phyloP scores from a whole-genome alignment of 306 rosid genomes.

The Delonix regia region DNA sequence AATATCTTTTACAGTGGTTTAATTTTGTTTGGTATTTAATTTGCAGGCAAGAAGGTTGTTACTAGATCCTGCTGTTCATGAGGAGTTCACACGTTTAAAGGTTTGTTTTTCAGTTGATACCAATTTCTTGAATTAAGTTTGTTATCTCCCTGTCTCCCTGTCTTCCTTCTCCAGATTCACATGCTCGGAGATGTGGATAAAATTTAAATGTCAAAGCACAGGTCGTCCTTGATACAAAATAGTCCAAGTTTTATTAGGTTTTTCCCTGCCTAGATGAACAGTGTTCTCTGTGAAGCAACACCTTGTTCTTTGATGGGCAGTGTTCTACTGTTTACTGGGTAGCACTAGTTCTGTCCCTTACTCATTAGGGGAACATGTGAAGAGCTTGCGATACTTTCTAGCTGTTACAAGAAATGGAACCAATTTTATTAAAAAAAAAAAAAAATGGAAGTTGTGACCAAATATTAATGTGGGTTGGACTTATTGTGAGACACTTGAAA shows the following conservation, averaged over 20 bases:
- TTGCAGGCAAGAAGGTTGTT: conserved; percentile 83
- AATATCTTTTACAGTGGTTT: background rate
- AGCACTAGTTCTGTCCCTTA: conserved; percentile 20
- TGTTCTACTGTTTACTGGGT: conserved; percentile 10
- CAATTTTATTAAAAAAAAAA: background rate
- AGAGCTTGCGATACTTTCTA: conserved; percentile 22
- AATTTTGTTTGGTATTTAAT: conserved; percentile 29
- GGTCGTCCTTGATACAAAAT: background rate
- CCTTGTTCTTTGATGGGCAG: background rate
- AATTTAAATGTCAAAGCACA: background rate
- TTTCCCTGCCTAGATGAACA: background rate
- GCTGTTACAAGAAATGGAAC: conserved; percentile 18
- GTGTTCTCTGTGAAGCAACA: background rate
- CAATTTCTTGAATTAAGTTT: conserved; percentile 3
- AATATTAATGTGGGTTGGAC: background rate
- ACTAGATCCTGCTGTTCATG: conserved; percentile 93
- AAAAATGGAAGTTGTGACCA: background rate
- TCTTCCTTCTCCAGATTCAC: background rate
- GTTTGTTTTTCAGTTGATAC: conserved; percentile 46
- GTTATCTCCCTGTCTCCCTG: background rate
- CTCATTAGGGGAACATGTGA: background rate
- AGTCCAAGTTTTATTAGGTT: background rate
- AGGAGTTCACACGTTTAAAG: conserved; percentile 90
- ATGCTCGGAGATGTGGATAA: background rate
- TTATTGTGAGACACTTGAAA: background rate